A percentile compares a stretch with the other conserved stretches of the same genome.
Conservation (phyloP, 129 eudicot genomes). For the Flaveria sonorensis region DNA sequence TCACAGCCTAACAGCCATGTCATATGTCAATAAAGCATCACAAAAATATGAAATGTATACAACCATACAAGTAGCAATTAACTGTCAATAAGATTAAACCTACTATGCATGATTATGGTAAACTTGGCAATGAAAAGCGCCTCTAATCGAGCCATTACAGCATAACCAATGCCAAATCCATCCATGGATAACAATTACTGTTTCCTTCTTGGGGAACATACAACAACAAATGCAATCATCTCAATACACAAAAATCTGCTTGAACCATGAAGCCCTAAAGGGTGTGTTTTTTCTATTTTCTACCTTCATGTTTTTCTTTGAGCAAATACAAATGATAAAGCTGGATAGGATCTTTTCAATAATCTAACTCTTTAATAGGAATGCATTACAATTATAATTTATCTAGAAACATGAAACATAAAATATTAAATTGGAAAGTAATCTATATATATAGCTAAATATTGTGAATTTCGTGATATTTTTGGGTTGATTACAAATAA, state of each 20-base stretch:
- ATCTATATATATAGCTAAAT: too few relatives aligned
- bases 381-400: too few relatives aligned
- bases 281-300: too few relatives aligned
- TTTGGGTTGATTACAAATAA: too few relatives aligned
- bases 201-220: not conserved
- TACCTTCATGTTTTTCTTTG: too few relatives aligned
- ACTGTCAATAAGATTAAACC: conserved; percentile 18
- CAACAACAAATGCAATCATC: not conserved
- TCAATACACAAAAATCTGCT: not conserved
- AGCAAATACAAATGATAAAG: too few relatives aligned
- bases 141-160: not conserved
- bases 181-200: not conserved
- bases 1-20: conserved; percentile 36
- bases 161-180: not conserved
- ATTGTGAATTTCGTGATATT: too few relatives aligned
- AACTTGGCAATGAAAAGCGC: not conserved
- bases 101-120: conserved; percentile 17
- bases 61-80: conserved; percentile 22
- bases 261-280: not conserved
- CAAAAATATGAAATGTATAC: not conserved
- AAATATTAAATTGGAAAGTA: too few relatives aligned
- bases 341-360: too few relatives aligned
- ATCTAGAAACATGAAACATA: too few relatives aligned
- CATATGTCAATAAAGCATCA: conserved; percentile 19
- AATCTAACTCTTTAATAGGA: too few relatives aligned